Conservation (phyloP, 2,329 filamentous ascomycete genomes). For the Arthrocladium fulminans region DNA sequence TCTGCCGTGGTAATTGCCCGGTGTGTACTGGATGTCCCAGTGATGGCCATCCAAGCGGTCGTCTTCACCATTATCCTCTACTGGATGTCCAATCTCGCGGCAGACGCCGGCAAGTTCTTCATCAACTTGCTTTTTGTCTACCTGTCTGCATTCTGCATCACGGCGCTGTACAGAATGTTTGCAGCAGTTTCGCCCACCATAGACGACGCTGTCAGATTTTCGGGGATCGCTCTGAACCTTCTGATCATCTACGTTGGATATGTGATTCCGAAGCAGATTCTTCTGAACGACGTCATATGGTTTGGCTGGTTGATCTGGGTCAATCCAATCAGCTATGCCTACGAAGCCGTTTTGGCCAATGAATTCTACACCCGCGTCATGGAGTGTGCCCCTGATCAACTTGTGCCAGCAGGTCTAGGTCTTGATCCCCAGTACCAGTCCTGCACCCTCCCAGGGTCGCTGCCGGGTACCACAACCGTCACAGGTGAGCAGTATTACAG, state of each 20-base stretch:
- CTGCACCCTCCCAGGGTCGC: slow-evolving; percentile 53
- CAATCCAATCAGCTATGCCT: slow-evolving; percentile 51
- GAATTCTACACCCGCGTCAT: slow-evolving; percentile 53
- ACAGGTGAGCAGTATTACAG: slow-evolving; percentile 47
- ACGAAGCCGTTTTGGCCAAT: slow-evolving; percentile 59
- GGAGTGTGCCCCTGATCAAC: slow-evolving; percentile 49
- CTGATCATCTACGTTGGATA: slow-evolving; percentile 58
- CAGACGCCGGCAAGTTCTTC: slow-evolving; percentile 55
- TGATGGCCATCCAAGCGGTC: slow-evolving; percentile 50
- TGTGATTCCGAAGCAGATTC: slow-evolving; percentile 55
- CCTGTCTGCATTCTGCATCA: slow-evolving; percentile 53
- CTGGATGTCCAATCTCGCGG: slow-evolving; percentile 53
- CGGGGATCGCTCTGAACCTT: slow-evolving; percentile 53
- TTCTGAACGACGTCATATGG: slow-evolving; percentile 54
- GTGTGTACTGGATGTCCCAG: slow-evolving; percentile 54
- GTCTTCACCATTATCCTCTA: slow-evolving; percentile 57
- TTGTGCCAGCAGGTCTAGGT: slow-evolving; percentile 52
- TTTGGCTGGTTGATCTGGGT: slow-evolving; percentile 55
- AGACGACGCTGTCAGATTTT: slow-evolving; percentile 57
- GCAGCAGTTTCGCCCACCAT: slow-evolving; percentile 55
- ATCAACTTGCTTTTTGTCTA: slow-evolving; percentile 59
- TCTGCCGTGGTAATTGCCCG: slow-evolving; percentile 55
- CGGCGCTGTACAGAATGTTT: slow-evolving; percentile 57
- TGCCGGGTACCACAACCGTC: slow-evolving; percentile 43
- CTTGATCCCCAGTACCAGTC: slow-evolving; percentile 50